Evolutionary conservation across 2,329 filamentous ascomycete genomes (phyloP).

Genomic region (Juglanconis oblonga): DNA sequence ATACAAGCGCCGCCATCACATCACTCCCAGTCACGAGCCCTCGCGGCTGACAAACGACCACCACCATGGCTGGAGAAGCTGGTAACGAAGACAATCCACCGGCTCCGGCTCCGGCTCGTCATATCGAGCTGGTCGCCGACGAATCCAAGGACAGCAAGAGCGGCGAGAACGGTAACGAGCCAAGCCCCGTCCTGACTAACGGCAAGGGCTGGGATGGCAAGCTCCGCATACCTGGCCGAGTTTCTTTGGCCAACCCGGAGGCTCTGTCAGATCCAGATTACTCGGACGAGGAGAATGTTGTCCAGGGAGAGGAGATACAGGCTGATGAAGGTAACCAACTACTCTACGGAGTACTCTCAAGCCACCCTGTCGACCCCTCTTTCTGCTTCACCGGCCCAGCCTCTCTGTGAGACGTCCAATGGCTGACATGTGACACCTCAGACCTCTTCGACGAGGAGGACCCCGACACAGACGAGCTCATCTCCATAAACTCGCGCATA

Average conservation of each 20-base stretch:
- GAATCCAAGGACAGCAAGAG: slow-evolving; percentile 36
- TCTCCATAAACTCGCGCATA: slow-evolving; percentile 85
- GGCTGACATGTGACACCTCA: slow-evolving; percentile 28
- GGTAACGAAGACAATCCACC: slow-evolving; percentile 34
- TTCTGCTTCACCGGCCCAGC: neutral
- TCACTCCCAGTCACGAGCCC: too few relatives aligned
- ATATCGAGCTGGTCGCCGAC: slow-evolving; percentile 49
- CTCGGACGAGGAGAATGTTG: slow-evolving; percentile 66
- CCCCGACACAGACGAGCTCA: slow-evolving; percentile 70
- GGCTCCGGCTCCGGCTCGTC: slow-evolving; percentile 27
- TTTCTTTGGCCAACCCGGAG: slow-evolving; percentile 72
- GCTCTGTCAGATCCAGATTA: slow-evolving; percentile 82
- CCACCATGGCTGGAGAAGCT: slow-evolving; percentile 38
- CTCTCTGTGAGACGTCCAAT: too few relatives aligned
- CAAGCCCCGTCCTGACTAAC: slow-evolving; percentile 49
- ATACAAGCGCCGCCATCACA: too few relatives aligned
- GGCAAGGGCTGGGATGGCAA: slow-evolving; percentile 83
- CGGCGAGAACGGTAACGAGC: slow-evolving; percentile 27
- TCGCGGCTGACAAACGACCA: neutral
- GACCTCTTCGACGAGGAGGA: slow-evolving; percentile 62
- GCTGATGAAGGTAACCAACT: slow-evolving; percentile 71
- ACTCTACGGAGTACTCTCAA: too few relatives aligned
- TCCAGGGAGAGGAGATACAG: slow-evolving; percentile 70
- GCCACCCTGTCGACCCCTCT: neutral
- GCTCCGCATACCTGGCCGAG: slow-evolving; percentile 68